These are phyloP conservation scores for Fusarium equiseti DNA, from an alignment of 2,329 filamentous ascomycete genomes.

Conservation along the genomic window DNA sequence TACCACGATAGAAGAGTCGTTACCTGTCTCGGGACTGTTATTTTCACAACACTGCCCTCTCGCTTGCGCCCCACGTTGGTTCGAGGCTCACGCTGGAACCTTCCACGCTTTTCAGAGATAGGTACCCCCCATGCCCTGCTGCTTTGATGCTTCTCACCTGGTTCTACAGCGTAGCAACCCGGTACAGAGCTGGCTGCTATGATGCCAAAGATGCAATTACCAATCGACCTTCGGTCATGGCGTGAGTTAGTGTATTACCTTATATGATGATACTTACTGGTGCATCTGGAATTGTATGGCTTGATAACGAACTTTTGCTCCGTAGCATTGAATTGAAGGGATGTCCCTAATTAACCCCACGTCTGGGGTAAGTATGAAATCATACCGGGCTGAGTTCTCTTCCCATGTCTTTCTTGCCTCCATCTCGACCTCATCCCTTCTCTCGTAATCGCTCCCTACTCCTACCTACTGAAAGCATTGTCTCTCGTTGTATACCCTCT, in stretches of 20 bases:
- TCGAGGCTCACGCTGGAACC: too few species aligned
- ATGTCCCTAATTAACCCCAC: conserved; percentile 9
- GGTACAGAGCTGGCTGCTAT: too few species aligned
- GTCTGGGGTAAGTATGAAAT: conserved; percentile 2
- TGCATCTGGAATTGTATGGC: conserved; percentile 1
- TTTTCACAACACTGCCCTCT: too few species aligned
- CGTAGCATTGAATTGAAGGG: neutral
- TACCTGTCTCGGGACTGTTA: too few species aligned
- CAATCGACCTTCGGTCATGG: conserved; percentile 21
- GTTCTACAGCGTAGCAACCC: too few species aligned
- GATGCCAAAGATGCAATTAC: conserved; percentile 9
- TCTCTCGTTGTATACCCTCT: too few species aligned
- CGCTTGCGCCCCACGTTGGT: too few species aligned
- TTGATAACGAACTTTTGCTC: conserved; percentile 24
- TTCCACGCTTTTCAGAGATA: too few species aligned
- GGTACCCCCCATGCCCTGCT: too few species aligned
- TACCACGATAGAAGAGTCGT: too few species aligned
- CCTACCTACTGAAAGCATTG: too few species aligned
- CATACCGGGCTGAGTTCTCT: neutral
- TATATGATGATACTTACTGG: conserved; percentile 3
- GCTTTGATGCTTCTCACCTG: too few species aligned
- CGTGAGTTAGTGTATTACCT: conserved; percentile 14
- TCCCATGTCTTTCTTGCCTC: conserved; percentile 11
- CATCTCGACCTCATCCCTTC: neutral
- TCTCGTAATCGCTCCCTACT: neutral